Conservation (phyloP, 2,329 filamentous ascomycete species). For the Chrysoporthe deuterocubensis region DNA sequence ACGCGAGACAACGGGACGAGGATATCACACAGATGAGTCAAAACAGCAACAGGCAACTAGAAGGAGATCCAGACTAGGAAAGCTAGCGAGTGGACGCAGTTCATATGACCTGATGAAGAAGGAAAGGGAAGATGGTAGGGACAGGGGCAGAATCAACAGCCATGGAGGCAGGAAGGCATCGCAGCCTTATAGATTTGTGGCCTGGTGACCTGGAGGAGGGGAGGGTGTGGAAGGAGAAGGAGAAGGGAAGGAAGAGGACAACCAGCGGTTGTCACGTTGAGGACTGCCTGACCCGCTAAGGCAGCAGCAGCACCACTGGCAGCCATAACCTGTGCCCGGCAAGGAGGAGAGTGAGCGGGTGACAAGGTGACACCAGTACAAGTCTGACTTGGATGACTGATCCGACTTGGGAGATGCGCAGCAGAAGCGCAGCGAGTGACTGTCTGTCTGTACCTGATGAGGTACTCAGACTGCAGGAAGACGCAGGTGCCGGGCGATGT, state of each 20-base stretch:
- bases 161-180: conserved; percentile 47
- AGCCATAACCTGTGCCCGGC: conserved; percentile 1
- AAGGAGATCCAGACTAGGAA: conserved; percentile 32
- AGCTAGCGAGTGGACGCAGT: conserved; percentile 28
- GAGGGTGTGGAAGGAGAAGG: conserved; percentile 31
- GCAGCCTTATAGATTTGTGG: conserved; percentile 59
- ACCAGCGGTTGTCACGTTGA: conserved; percentile 16
- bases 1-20: conserved; percentile 20
- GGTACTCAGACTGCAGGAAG: conserved; percentile 22
- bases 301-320: conserved; percentile 23
- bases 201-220: conserved; percentile 38
- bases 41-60: conserved; percentile 26
- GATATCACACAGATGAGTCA: conserved; percentile 26
- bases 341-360: conserved; percentile 8
- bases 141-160: conserved; percentile 28
- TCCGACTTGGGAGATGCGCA: conserved; percentile 26
- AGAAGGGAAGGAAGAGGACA: conserved; percentile 21
- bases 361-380: conserved; percentile 23
- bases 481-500: conserved; percentile 27
- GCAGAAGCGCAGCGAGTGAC: conserved; percentile 13
- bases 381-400: conserved; percentile 30
- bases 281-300: conserved; percentile 25
- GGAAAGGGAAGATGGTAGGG: conserved; percentile 35
- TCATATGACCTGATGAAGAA: conserved; percentile 27
- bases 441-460: conserved; percentile 19